Percentiles rank a stretch among this genome's conserved stretches.
These are phyloP conservation scores for Tricladium varicosporioides DNA, from an alignment of 2,329 filamentous ascomycete species.

Conservation along the genomic window DNA sequence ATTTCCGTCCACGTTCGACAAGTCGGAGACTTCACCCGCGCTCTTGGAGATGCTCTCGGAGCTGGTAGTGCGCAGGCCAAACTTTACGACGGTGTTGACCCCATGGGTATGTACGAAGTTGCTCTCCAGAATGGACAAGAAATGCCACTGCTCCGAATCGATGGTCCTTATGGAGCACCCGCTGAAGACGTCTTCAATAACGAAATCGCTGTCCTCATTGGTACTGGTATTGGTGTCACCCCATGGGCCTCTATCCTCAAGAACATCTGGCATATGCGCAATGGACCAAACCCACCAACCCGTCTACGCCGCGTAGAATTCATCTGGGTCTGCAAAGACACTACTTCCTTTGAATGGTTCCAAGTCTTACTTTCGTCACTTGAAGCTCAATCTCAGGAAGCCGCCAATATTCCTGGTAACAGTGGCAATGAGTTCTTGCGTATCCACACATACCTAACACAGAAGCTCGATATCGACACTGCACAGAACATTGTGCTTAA, in stretches of 20 bases:
- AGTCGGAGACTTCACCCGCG: constrained; percentile 91
- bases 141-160: constrained; percentile 87
- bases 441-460: constrained; percentile 97
- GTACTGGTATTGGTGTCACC: constrained; percentile 83
- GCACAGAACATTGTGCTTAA: constrained; percentile 97
- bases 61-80: constrained; percentile 84
- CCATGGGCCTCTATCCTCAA: constrained; percentile 88
- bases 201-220: constrained; percentile 82
- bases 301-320: constrained; percentile 95
- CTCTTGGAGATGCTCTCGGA: constrained; percentile 94
- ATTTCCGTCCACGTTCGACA: constrained; percentile 93
- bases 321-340: constrained; percentile 98
- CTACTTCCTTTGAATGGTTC: constrained; percentile 97
- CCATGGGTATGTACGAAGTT: constrained; percentile 96
- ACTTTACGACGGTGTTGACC: constrained; percentile 86
- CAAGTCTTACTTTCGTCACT: constrained; percentile 89
- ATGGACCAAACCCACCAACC: constrained; percentile 82
- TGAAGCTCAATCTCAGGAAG: constrained; percentile 77
- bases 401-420: constrained; percentile 64
- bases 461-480: constrained; percentile 87
- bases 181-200: constrained; percentile 97
- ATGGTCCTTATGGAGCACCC: constrained; percentile 93
- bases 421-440: constrained; percentile 82
- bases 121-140: constrained; percentile 88
- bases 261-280: constrained; percentile 96